phyloP scores from a whole-genome alignment of 2,329 filamentous ascomycete species.

The Monilinia aucupariae region DNA sequence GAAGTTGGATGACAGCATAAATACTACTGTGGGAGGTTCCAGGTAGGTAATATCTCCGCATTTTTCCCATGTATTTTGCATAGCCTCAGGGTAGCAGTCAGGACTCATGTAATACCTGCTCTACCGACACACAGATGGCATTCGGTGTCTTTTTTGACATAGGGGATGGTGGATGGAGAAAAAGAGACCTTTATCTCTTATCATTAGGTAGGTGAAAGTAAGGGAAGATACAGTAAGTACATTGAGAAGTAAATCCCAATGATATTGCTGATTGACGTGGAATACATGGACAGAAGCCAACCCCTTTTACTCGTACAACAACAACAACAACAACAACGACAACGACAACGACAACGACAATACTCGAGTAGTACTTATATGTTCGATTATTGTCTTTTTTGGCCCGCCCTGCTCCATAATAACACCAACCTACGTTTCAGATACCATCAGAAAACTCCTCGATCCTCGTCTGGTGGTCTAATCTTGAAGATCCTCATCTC shows the following conservation, averaged over 20 bases:
- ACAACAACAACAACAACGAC: no score
- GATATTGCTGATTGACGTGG: no score
- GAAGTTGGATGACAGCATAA: conserved; percentile 5
- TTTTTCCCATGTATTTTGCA: conserved; percentile 6
- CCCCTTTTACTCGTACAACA: no score
- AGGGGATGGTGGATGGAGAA: neutral
- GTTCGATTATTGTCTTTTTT: neutral
- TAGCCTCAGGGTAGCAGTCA: conserved; percentile 14
- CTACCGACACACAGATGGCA: neutral
- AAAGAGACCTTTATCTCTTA: neutral
- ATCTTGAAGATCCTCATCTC: conserved; percentile 17
- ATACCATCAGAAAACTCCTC: neutral
- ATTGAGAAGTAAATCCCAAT: no score
- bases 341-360: neutral
- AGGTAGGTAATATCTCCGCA: conserved; percentile 14
- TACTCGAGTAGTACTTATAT: neutral
- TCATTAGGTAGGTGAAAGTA: no score
- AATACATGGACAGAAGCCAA: no score
- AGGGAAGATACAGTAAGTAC: no score
- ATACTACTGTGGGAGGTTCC: no score
- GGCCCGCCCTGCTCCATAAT: neutral
- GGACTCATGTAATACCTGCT: neutral
- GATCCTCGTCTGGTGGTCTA: conserved; percentile 17
- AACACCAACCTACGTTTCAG: conserved; percentile 11
- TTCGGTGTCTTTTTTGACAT: neutral